Evolutionary conservation across 2,329 filamentous ascomycete genomes (phyloP), one percentile per base, ranked within the genome.

Genomic region (Gaeumannomyces tritici): DNA sequence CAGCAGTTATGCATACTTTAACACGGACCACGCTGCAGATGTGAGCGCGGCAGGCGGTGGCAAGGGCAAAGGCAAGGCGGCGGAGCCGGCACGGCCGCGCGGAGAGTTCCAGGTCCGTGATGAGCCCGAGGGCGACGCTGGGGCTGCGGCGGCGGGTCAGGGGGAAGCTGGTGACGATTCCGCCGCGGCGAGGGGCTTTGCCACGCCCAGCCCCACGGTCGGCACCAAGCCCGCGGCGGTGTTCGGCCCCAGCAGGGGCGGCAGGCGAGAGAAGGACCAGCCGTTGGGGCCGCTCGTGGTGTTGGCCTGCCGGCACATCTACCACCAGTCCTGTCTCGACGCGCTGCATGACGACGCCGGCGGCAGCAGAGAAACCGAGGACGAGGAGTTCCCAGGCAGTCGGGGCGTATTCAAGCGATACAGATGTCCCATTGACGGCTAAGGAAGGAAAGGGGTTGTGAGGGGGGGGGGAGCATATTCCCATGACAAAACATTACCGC

Each of bases 251-350:
- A 72, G 35, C 66, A 72, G 35, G 73, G 71, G 61, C 58, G 54
- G 11, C 66, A 61, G 18, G 63, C 62, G 18, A 65, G 65, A 62
- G 56, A 73, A 70, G 64, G 73, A 82, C 64, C 82, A 81, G 59
- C 75, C 81, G n/a, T 78, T 88, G 24, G 88, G 86, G 11, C 80
- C 85, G 56, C 72, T 90, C 61, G 84, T 90, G 12, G 82, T 90
- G 59, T 75, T 90, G 68, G 87, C 87, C 27, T 90, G 88, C 71
- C 80, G 87, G 62, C 88, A 90, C 72, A 83, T 89, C 24, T 89
- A 88, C 68, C 88, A 90, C 74, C 80, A 86, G 70, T 78, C 76
- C 29, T 92, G 88, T 70, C 76, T 90, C 54, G 89, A 93, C 70
- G 81, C 84, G 64, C 73, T 88, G 66, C 83, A 85, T 67, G 80